Evolutionary conservation across 306 rosid genomes (phyloP).

Genomic region (Quillaja saponaria): DNA sequence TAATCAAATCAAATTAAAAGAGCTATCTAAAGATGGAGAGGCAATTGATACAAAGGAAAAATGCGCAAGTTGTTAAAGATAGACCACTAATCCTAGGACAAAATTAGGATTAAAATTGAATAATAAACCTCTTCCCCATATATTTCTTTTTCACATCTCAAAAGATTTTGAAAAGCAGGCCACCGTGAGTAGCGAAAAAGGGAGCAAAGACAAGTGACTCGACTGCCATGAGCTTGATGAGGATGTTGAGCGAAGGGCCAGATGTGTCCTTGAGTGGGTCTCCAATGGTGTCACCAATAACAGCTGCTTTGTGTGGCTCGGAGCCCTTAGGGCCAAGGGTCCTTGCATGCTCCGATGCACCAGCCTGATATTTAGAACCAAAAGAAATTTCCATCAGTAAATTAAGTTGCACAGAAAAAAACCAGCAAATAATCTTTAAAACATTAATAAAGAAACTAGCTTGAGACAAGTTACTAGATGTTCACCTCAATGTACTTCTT

Average conservation of each 20-base stretch:
- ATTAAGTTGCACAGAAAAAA: no score
- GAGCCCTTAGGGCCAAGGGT: conserved; percentile 70
- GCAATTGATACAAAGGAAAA: conserved; percentile 34
- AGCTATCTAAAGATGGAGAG: conserved; percentile 30
- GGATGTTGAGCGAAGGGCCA: conserved; percentile 77
- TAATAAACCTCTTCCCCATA: conserved; percentile 27
- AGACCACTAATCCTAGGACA: not conserved
- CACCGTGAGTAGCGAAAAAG: conserved; percentile 74
- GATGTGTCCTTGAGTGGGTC: conserved; percentile 77
- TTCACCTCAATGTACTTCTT: conserved; percentile 77
- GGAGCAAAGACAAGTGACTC: conserved; percentile 67
- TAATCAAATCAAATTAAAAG: no score
- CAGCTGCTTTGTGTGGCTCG: conserved; percentile 74
- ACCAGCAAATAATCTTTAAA: no score
- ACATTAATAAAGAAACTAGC: no score
- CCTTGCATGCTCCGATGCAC: conserved; percentile 72
- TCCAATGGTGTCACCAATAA: conserved; percentile 77
- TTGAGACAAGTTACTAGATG: not conserved
- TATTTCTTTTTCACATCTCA: conserved; percentile 27
- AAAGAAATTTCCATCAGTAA: not conserved
- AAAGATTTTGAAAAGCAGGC: conserved; percentile 65
- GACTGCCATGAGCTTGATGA: conserved; percentile 78
- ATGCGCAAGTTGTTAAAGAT: not conserved
- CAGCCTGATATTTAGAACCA: conserved; percentile 46
- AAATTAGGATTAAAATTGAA: not conserved